These are phyloP conservation scores for Ephemerocybe angulata DNA, from an alignment of 768 basidiomycete species.

Conservation along the genomic window DNA sequence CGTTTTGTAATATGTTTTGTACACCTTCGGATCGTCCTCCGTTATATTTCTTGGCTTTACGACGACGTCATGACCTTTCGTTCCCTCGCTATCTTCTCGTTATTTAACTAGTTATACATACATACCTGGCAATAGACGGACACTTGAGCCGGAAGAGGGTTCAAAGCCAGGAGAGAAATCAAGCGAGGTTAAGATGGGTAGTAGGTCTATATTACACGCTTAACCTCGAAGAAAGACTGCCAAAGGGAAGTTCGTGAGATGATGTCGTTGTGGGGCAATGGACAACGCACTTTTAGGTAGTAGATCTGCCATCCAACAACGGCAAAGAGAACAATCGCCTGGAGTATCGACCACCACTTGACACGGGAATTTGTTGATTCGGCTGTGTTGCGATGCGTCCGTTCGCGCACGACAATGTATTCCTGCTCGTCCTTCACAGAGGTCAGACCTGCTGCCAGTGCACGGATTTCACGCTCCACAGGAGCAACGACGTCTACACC, in stretches of 20 bases:
- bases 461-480: conserved; percentile 92
- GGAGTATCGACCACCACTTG: conserved; percentile 98
- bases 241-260: conserved; percentile 4
- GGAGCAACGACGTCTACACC: conserved; percentile 81
- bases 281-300: conserved; percentile 73
- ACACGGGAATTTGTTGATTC: conserved; percentile 92
- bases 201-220: conserved; percentile 67
- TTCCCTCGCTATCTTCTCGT: neutral
- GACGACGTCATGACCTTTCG: conserved; percentile 10
- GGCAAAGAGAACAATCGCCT: conserved; percentile 79
- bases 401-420: conserved; percentile 94
- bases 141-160: neutral
- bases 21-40: conserved; percentile 9
- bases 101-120: conserved; percentile 3
- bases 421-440: conserved; percentile 98
- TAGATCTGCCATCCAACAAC: conserved; percentile 98
- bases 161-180: neutral
- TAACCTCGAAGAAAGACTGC: conserved; percentile 92
- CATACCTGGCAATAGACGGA: conserved; percentile 19
- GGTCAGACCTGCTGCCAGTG: conserved; percentile 73
- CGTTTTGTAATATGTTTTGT: neutral
- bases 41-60: conserved; percentile 12
- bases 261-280: neutral
- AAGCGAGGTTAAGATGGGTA: neutral
- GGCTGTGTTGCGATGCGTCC: conserved; percentile 89